A percentile compares a stretch with the other conserved stretches of the same genome.
Conservation (phyloP, 164 flowering plant species). For the Hamamelis virginiana region DNA sequence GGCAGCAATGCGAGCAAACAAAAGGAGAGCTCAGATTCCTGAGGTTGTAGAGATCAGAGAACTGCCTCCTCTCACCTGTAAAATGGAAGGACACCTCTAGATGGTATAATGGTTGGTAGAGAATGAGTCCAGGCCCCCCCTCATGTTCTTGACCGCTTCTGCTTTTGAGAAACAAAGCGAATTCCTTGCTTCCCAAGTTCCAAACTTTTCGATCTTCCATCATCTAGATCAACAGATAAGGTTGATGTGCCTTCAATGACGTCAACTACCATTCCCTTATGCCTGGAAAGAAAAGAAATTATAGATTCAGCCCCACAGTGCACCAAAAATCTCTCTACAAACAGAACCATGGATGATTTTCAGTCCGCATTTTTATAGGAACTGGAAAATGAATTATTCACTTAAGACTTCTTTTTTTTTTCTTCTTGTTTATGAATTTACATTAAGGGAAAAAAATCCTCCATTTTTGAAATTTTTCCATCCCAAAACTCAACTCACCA, state of each 20-base stretch:
- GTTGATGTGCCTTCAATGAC: constrained; percentile 55
- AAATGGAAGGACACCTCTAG: constrained; percentile 8
- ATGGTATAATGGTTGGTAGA: neutral
- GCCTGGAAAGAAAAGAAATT: constrained; percentile 44
- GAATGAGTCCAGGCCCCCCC: constrained; percentile 14
- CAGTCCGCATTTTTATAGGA: neutral
- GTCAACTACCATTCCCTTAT: constrained; percentile 68
- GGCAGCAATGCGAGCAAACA: constrained; percentile 3
- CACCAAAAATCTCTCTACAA: neutral
- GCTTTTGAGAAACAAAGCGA: constrained; percentile 83
- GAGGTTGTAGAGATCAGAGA: constrained; percentile 1
- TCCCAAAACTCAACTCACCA: neutral
- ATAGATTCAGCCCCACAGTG: neutral
- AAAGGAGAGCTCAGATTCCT: neutral
- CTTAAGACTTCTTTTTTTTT: too few relatives aligned
- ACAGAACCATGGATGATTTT: too few relatives aligned
- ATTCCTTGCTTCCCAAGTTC: constrained; percentile 86
- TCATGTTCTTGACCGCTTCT: constrained; percentile 50
- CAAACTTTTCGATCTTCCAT: constrained; percentile 61
- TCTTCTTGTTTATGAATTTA: too few relatives aligned
- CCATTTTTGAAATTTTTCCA: neutral
- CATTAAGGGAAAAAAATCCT: neutral
- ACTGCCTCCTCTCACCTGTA: constrained; percentile 14
- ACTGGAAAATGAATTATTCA: too few relatives aligned
- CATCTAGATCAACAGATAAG: constrained; percentile 67